Percentiles rank a stretch among this genome's conserved stretches.
phyloP scores from a whole-genome alignment of 139 green algal genomes.

The Spirogloea muscicola region DNA sequence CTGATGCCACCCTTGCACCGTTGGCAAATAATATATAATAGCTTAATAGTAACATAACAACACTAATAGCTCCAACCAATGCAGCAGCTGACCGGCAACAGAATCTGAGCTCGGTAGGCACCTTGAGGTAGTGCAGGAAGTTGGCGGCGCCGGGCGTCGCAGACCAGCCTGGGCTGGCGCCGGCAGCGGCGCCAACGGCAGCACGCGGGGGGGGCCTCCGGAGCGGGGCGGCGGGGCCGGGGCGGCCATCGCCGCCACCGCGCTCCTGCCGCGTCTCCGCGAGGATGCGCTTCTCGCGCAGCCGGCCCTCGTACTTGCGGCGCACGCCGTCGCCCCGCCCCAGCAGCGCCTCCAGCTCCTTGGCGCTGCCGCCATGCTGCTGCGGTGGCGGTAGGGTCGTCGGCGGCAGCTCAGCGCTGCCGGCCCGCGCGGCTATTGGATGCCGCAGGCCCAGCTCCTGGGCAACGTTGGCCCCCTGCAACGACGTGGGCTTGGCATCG shows the following conservation, averaged over 20 bases:
- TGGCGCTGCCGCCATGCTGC: background rate
- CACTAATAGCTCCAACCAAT: too few relatives aligned
- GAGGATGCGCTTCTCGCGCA: conserved; percentile 27
- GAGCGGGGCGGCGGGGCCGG: too few relatives aligned
- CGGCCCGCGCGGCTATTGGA: background rate
- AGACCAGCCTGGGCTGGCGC: background rate
- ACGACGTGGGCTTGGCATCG: too few relatives aligned
- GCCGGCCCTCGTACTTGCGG: conserved; percentile 17
- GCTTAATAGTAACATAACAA: too few relatives aligned
- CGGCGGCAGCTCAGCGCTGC: background rate
- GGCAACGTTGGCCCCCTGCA: too few relatives aligned
- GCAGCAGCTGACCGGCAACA: too few relatives aligned
- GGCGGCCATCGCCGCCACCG: too few relatives aligned
- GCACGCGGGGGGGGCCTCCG: background rate
- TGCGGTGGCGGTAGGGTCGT: background rate
- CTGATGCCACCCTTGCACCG: too few relatives aligned
- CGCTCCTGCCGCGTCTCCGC: conserved; percentile 18
- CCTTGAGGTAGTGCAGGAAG: conserved; percentile 16
- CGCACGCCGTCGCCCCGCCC: conserved; percentile 8
- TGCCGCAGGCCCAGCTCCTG: background rate
- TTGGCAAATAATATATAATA: too few relatives aligned
- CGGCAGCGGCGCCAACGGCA: background rate
- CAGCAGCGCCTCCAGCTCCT: conserved; percentile 22
- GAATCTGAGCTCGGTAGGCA: too few relatives aligned
- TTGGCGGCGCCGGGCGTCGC: conserved; percentile 4